Conservation (phyloP, 1,139 yeast genomes). For the Ogataea hybrid region DNA sequence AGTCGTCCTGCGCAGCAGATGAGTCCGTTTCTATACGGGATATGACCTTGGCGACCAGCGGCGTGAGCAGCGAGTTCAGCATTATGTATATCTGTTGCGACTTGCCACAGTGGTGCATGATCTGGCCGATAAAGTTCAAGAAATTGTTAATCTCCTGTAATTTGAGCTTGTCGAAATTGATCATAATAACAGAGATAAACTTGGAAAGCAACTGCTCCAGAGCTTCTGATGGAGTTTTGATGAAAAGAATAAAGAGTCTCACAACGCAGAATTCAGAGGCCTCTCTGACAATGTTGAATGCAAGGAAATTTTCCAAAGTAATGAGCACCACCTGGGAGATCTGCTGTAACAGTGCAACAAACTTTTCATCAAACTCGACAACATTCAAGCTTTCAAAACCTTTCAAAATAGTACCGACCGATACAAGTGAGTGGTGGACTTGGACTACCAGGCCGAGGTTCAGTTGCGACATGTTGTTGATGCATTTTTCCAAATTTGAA, state of each 20-base stretch:
- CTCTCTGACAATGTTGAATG: constrained; percentile 72
- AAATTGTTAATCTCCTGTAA: constrained; percentile 75
- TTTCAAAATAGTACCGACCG: constrained; percentile 85
- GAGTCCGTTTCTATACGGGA: constrained; percentile 42
- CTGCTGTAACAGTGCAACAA: constrained; percentile 30
- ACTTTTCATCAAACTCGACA: constrained; percentile 29
- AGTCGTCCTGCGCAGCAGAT: constrained; percentile 39
- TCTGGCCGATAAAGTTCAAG: constrained; percentile 81
- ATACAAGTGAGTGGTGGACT: constrained; percentile 83
- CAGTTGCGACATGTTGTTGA: constrained; percentile 41
- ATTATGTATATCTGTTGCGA: constrained; percentile 71
- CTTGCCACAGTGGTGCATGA: constrained; percentile 71
- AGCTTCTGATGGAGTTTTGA: constrained; percentile 32
- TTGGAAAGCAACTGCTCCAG: constrained; percentile 64
- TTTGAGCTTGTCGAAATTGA: constrained; percentile 56
- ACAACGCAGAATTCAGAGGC: constrained; percentile 86
- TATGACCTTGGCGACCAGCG: constrained; percentile 67
- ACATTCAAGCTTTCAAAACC: constrained; percentile 56
- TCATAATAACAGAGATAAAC: constrained; percentile 69
- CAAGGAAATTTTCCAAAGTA: constrained; percentile 72
- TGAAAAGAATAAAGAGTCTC: constrained; percentile 73
- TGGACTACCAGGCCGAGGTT: constrained; percentile 55
- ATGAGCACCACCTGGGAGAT: constrained; percentile 74
- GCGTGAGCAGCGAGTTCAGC: constrained; percentile 69
- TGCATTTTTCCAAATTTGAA: constrained; percentile 65